Evolutionary conservation across 2,329 filamentous ascomycete genomes (phyloP).

Genomic region (Cladosporium sp.): DNA sequence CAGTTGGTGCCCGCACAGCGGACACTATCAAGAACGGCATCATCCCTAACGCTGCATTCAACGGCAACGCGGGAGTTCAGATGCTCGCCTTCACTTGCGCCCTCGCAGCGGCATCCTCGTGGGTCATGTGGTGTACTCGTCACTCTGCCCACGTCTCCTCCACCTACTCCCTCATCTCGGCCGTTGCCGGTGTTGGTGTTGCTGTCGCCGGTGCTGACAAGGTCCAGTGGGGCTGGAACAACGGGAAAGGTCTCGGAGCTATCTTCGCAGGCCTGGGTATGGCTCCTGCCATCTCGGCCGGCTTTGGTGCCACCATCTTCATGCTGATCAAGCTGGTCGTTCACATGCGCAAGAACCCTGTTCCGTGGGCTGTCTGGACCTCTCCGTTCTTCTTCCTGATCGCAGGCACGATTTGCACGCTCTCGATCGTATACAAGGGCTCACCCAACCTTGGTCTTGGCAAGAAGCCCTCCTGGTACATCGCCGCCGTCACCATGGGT

Average conservation of each 20-base stretch:
- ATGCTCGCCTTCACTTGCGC: constrained; percentile 42
- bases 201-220: constrained; percentile 43
- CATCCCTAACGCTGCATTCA: constrained; percentile 45
- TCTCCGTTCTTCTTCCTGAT: constrained; percentile 46
- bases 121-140: constrained; percentile 52
- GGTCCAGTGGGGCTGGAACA: constrained; percentile 39
- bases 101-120: constrained; percentile 43
- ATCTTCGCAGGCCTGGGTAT: constrained; percentile 41
- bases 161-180: constrained; percentile 56
- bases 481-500: constrained; percentile 47
- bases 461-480: constrained; percentile 35
- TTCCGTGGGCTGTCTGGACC: constrained; percentile 45
- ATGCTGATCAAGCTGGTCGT: constrained; percentile 45
- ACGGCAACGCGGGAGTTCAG: constrained; percentile 38
- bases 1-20: constrained; percentile 49
- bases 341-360: constrained; percentile 43
- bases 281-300: constrained; percentile 43
- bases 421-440: constrained; percentile 54
- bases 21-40: constrained; percentile 58
- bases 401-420: constrained; percentile 44
- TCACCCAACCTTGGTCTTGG: constrained; percentile 40
- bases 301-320: constrained; percentile 46
- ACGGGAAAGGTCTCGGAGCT: constrained; percentile 40
- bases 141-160: constrained; percentile 55
- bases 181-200: constrained; percentile 55